Evolutionary conservation across 352 stramenopile genomes (phyloP).

Genomic region (Blastocystis sp.): DNA sequence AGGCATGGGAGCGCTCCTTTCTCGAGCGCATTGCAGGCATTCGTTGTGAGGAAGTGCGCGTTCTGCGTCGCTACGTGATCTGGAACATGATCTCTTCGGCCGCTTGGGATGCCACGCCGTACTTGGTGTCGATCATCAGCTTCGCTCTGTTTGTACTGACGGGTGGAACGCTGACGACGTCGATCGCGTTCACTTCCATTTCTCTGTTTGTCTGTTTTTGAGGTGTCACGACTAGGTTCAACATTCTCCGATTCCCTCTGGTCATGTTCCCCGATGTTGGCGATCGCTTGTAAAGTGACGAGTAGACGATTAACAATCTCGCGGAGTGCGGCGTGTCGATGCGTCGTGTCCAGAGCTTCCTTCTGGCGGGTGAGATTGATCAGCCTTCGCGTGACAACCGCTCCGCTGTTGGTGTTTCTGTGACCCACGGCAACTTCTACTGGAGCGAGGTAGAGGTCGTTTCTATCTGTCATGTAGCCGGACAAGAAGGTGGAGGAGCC

Average conservation of each 20-base stretch:
- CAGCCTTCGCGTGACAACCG: background rate
- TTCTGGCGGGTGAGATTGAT: conserved; percentile 59
- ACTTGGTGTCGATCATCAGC: conserved; percentile 59
- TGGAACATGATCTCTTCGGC: conserved; percentile 19
- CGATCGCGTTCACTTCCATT: conserved; percentile 59
- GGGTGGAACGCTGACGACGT: conserved; percentile 50
- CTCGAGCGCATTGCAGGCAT: conserved; percentile 40
- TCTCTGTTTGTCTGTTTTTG: conserved; percentile 25
- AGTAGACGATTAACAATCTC: conserved; percentile 42
- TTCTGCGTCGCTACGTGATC: background rate
- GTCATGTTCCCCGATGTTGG: conserved; percentile 56
- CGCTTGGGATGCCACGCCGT: conserved; percentile 58
- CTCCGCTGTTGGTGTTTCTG: background rate
- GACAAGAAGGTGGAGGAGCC: background rate
- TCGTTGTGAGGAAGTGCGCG: conserved; percentile 14
- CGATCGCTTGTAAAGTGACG: background rate
- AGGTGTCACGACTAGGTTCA: conserved; percentile 51
- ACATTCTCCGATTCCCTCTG: conserved; percentile 60
- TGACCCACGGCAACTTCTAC: background rate
- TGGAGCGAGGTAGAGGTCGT: background rate
- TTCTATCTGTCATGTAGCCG: background rate
- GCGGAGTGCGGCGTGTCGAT: conserved; percentile 70
- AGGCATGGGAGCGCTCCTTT: conserved; percentile 64
- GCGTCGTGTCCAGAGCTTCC: conserved; percentile 63
- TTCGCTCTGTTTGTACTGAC: conserved; percentile 59